Evolutionary conservation across 1,284 basidiomycete genomes (phyloP).

Genomic region (Irpex rosettiformis): DNA sequence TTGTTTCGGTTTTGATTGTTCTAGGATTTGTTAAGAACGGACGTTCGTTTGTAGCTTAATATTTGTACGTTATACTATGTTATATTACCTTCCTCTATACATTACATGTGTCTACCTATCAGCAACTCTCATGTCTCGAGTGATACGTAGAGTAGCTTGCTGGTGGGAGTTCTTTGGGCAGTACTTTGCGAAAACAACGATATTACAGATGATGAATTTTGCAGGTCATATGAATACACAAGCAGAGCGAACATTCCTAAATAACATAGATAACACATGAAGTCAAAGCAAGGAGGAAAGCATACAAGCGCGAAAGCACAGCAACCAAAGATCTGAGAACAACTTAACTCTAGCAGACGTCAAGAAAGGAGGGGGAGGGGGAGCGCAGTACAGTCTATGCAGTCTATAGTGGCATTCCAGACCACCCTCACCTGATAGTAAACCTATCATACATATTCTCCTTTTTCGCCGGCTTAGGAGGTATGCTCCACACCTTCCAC

Average conservation of each 20-base stretch:
- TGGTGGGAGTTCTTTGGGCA: too few species aligned
- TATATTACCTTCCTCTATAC: background rate
- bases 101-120: too few species aligned
- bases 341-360: too few species aligned
- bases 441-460: slow-evolving; percentile 10
- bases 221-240: background rate
- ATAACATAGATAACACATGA: background rate
- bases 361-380: too few species aligned
- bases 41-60: background rate
- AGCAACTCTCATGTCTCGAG: too few species aligned
- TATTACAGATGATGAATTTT: too few species aligned
- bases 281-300: background rate
- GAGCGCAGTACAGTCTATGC: too few species aligned
- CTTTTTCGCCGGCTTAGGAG: slow-evolving; percentile 9
- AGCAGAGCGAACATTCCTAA: background rate
- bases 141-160: too few species aligned
- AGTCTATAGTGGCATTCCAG: too few species aligned
- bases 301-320: background rate
- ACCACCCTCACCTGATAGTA: slow-evolving; percentile 6
- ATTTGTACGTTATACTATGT: background rate
- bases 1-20: too few species aligned
- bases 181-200: too few species aligned
- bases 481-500: slow-evolving; percentile 36
- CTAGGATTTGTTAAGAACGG: background rate
- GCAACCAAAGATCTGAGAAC: background rate